A percentile compares a stretch with the other conserved stretches of the same genome.
phyloP scores from a whole-genome alignment of 257 asterid species.

The Solanum piurae region DNA sequence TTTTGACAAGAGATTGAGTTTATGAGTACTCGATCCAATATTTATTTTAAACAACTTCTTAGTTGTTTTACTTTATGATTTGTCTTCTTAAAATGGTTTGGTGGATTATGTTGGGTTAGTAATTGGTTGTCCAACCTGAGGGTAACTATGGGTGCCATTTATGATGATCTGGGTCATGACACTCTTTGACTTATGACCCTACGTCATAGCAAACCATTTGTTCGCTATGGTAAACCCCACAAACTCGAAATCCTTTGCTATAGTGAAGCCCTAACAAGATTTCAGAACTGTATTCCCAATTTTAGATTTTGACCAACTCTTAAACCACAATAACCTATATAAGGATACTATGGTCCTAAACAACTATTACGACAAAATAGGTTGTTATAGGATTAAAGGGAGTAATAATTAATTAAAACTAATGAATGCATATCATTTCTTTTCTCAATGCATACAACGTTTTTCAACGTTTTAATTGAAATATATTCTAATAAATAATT shows the following conservation, averaged over 20 bases:
- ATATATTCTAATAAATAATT: background rate
- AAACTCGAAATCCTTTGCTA: background rate
- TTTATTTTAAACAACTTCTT: background rate
- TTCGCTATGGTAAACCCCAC: background rate
- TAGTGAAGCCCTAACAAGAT: background rate
- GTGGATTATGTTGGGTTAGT: no score
- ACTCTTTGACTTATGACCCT: background rate
- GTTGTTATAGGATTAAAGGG: background rate
- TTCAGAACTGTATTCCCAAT: no score
- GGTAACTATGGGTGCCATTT: no score
- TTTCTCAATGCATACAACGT: background rate
- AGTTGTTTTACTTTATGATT: no score
- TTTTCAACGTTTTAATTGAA: background rate
- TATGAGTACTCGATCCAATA: background rate
- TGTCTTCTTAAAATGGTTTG: no score
- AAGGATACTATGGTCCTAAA: background rate
- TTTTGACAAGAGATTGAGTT: background rate
- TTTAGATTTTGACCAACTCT: no score
- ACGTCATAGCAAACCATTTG: background rate
- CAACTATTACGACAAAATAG: background rate
- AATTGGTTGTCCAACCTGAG: no score
- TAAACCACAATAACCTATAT: background rate
- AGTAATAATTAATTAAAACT: background rate
- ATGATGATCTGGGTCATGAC: no score
- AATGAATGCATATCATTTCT: background rate